A percentile compares a stretch with the other conserved stretches of the same genome.
Conservation (phyloP, 1,284 basidiomycete species). For the Trametes versicolor region DNA sequence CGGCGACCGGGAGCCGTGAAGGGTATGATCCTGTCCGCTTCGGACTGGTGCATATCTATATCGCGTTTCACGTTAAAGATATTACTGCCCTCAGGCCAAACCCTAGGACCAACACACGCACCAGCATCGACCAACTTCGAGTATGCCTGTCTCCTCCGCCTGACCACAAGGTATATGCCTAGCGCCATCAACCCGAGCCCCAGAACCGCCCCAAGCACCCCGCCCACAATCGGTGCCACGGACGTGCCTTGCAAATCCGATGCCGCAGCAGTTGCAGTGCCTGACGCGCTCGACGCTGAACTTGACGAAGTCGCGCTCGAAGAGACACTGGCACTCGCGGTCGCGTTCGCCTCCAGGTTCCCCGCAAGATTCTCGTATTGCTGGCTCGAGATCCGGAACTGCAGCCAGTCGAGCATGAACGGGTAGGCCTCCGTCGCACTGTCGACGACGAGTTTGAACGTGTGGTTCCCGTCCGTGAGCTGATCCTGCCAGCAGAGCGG, state of each 20-base stretch:
- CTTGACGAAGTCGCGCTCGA: background rate
- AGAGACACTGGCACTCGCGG: background rate
- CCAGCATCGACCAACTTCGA: constrained; percentile 1
- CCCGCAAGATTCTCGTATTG: constrained; percentile 1
- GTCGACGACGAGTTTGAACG: constrained; percentile 12
- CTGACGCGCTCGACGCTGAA: background rate
- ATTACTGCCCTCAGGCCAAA: background rate
- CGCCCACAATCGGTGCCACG: background rate
- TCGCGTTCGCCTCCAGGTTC: background rate
- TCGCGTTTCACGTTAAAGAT: background rate
- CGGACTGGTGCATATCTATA: background rate
- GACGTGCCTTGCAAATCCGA: background rate
- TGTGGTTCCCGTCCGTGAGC: constrained; percentile 17
- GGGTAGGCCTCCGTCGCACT: constrained; percentile 12
- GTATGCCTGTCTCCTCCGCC: constrained; percentile 8
- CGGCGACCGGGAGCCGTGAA: background rate
- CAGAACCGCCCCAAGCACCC: background rate
- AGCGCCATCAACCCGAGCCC: background rate
- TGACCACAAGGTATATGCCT: constrained; percentile 3
- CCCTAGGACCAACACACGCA: background rate
- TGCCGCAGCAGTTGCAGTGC: background rate
- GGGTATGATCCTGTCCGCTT: background rate
- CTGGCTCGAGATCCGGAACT: constrained; percentile 6
- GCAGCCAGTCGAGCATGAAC: constrained; percentile 20
- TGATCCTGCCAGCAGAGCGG: constrained; percentile 10